Evolutionary conservation across 176 grass and related monocot species (phyloP), one percentile per base, ranked within the genome.

Genomic region (Paspalum notatum): DNA sequence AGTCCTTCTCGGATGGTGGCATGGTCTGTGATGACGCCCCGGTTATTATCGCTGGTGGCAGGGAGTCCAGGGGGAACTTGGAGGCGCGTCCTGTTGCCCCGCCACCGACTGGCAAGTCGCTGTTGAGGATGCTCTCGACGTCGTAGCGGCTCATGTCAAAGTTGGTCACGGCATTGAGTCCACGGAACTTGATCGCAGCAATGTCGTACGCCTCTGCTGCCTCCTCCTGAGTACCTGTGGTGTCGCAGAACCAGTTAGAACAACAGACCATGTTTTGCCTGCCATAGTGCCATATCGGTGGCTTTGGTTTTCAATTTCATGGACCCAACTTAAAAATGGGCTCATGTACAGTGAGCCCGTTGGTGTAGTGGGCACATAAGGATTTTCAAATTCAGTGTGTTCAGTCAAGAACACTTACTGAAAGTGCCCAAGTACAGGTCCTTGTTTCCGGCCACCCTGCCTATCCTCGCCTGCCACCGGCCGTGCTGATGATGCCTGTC

Each of bases 81-180:
- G 83, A 65, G 57, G 66, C 74, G 3, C 86, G 85, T 0, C 85
- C 42, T 7, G 79, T 59, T 1, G 79, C 79, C 0, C 84, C 86
- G 0, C 85, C 85, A 0, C 91, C 89, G 3, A 97, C 86, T 0
- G 94, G 94, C 25, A 97, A 80, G 44, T 97, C 91, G 68, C 91
- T 94, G 91, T 74, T 97, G 80, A 97, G 83, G 82, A 97, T 97
- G 87, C 87, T 90, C 17, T 94, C 94, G 8, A 97, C 94, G 57
- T 97, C 87, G 18, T 97, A 94, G 32, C 94, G 94, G 83, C 87
- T 94, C 94, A 97, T 97, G 83, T 94, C 91, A 58, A 97, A 97
- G 87, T 97, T 97, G 73, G 94, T 97, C 17, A 97, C 94, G 3
- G 94, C 91, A 45, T 84, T 92, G 40, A 92, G 94, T 41, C 94